A percentile compares a stretch with the other conserved stretches of the same genome.
Evolutionary conservation across 805 yeast species (phyloP).

Genomic region (Peterozyma toletana): DNA sequence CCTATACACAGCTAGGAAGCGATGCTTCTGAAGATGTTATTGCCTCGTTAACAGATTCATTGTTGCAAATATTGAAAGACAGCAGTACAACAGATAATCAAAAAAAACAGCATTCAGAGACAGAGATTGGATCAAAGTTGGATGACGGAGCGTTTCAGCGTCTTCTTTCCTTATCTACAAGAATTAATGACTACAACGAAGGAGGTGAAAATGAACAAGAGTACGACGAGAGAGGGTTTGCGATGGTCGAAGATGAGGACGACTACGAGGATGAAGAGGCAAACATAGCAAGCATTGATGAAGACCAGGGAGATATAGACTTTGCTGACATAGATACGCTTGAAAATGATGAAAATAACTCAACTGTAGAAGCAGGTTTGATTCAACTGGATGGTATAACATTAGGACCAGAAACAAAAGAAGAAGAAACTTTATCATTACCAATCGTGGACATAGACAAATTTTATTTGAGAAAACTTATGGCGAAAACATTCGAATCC

Average conservation of each 20-base stretch:
- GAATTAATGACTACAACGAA: constrained; percentile 41
- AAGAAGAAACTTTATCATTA: constrained; percentile 12
- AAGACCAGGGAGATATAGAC: constrained; percentile 18
- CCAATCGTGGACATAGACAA: constrained; percentile 19
- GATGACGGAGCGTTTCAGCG: constrained; percentile 38
- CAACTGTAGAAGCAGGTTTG: constrained; percentile 12
- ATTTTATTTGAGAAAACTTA: constrained; percentile 46
- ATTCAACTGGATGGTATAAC: constrained; percentile 10
- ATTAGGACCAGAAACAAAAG: constrained; percentile 7
- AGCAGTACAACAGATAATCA: constrained; percentile 32
- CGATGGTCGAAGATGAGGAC: constrained; percentile 16
- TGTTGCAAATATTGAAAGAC: constrained; percentile 47
- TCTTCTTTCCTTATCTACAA: constrained; percentile 33
- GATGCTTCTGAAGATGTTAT: constrained; percentile 76
- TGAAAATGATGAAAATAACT: constrained; percentile 15
- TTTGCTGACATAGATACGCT: constrained; percentile 16
- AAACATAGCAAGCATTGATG: constrained; percentile 9
- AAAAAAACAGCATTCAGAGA: constrained; percentile 44
- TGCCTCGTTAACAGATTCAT: constrained; percentile 62
- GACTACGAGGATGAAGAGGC: constrained; percentile 20
- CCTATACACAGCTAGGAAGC: constrained; percentile 44
- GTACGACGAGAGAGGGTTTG: constrained; percentile 19
- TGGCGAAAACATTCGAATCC: constrained; percentile 26
- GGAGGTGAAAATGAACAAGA: constrained; percentile 40
- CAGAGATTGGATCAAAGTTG: constrained; percentile 34